Conservation (phyloP, 805 yeast species). For the Scheffersomyces ergatensis region DNA sequence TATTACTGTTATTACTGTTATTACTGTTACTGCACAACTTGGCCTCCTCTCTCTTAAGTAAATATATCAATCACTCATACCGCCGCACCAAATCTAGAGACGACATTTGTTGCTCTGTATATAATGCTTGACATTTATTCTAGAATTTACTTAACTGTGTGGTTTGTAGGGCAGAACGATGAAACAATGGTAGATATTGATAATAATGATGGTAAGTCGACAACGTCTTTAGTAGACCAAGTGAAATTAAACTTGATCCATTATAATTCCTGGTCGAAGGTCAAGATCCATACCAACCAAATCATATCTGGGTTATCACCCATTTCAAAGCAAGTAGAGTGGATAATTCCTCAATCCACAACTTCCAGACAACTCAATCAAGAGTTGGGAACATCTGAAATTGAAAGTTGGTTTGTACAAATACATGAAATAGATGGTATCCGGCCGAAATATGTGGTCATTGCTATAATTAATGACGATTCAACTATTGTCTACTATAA, state of each 20-base stretch:
- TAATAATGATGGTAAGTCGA: background rate
- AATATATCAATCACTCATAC: no score
- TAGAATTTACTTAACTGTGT: no score
- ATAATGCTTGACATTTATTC: no score
- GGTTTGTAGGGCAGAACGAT: background rate
- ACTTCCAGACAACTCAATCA: slow-evolving; percentile 8
- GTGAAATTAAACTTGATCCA: slow-evolving; percentile 43
- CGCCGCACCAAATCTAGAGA: no score
- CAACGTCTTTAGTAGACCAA: slow-evolving; percentile 15
- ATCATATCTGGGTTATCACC: slow-evolving; percentile 34
- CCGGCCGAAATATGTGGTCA: slow-evolving; percentile 45
- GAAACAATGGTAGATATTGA: background rate
- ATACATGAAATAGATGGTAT: slow-evolving; percentile 11
- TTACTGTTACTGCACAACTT: no score
- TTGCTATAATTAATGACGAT: slow-evolving; percentile 61
- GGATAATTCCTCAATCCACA: slow-evolving; percentile 40
- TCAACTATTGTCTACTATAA: slow-evolving; percentile 72
- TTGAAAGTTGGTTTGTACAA: slow-evolving; percentile 39
- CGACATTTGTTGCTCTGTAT: no score
- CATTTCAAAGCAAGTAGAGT: slow-evolving; percentile 19
- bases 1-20: no score
- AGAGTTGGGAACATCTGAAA: slow-evolving; percentile 31
- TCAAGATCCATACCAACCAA: slow-evolving; percentile 14
- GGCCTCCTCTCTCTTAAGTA: no score
- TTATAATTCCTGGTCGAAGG: slow-evolving; percentile 44